Evolutionary conservation across 306 rosid species (phyloP).

Genomic region (Cucumis hystrix): DNA sequence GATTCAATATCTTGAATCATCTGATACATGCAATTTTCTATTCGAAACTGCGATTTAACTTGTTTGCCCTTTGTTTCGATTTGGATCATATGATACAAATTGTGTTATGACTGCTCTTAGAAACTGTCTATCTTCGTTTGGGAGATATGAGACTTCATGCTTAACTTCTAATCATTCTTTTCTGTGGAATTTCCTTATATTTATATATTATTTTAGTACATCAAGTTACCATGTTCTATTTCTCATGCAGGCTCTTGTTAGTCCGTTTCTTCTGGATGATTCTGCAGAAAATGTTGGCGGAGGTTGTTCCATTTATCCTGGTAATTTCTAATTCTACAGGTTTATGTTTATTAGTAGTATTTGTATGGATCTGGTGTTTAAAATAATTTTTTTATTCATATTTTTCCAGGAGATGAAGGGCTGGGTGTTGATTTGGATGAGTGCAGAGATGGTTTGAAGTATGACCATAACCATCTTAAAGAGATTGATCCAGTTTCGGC

Average conservation of each 20-base stretch:
- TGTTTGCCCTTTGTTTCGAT: no score
- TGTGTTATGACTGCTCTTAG: no score
- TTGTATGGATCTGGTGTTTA: not conserved
- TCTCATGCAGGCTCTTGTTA: slow-evolving; percentile 63
- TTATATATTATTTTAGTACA: not conserved
- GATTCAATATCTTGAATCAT: no score
- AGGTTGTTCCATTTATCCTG: slow-evolving; percentile 17
- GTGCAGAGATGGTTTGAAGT: slow-evolving; percentile 22
- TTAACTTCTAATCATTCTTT: not conserved
- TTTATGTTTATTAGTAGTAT: not conserved
- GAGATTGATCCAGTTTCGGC: slow-evolving; percentile 80
- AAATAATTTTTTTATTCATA: not conserved
- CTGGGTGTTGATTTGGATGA: slow-evolving; percentile 11
- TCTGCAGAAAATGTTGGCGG: slow-evolving; percentile 33
- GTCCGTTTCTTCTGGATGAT: slow-evolving; percentile 71
- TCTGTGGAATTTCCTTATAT: not conserved
- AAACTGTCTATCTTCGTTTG: not conserved
- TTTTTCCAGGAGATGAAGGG: slow-evolving; percentile 23
- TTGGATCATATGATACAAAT: no score
- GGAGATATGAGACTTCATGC: not conserved
- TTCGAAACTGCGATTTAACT: no score
- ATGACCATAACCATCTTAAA: slow-evolving; percentile 46
- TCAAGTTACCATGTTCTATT: not conserved
- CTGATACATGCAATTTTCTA: no score
- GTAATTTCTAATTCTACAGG: slow-evolving; percentile 19